phyloP scores from a whole-genome alignment of 179 eudicot genomes.

The Patellifolia procumbens region DNA sequence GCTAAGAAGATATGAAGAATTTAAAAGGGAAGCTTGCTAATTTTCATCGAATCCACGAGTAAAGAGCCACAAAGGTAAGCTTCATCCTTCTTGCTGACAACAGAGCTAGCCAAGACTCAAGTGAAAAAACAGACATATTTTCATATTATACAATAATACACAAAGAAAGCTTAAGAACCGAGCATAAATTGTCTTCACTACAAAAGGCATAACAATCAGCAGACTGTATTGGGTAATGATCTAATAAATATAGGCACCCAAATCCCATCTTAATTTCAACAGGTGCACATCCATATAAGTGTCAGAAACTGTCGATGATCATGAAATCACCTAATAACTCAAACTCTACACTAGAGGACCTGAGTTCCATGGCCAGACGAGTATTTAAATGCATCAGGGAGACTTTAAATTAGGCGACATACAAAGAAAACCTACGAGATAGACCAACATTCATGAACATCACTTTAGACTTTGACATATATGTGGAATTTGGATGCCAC shows the following conservation, averaged over 20 bases:
- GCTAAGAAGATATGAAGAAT: too few relatives aligned
- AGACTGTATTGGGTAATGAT: background rate
- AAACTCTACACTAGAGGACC: background rate
- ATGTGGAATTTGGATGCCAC: background rate
- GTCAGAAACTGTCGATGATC: background rate
- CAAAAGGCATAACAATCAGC: constrained; percentile 6
- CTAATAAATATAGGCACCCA: background rate
- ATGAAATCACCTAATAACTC: background rate
- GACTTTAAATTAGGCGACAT: background rate
- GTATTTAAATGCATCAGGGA: background rate
- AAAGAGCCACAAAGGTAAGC: background rate
- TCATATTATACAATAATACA: background rate
- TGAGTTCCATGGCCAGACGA: background rate
- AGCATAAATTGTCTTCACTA: background rate
- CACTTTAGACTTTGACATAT: background rate
- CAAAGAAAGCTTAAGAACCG: background rate
- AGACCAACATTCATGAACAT: background rate
- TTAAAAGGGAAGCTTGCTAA: background rate
- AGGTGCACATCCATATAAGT: background rate
- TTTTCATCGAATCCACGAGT: background rate
- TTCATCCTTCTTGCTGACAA: background rate
- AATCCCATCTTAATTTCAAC: background rate
- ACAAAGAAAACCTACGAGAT: background rate
- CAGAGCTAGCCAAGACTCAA: background rate
- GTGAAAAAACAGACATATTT: too few relatives aligned